Evolutionary conservation across 768 basidiomycete genomes (phyloP), one percentile per base, ranked within the genome.

Genomic region (Mycena albidolilacea): DNA sequence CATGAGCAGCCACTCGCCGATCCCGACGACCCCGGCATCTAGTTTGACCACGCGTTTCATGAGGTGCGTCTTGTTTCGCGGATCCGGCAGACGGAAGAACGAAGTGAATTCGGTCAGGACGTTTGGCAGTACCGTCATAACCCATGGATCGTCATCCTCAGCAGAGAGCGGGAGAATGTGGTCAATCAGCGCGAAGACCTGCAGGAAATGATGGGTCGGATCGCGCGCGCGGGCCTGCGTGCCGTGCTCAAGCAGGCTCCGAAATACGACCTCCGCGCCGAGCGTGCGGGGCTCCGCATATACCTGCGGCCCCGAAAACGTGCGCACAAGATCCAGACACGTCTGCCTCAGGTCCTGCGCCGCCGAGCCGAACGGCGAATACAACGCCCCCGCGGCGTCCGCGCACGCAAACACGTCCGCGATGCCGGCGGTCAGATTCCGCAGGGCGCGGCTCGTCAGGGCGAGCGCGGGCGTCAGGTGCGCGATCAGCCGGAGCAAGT

Each of bases 1-100:
- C n/a, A 81, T 77, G 10, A 95, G 76, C 35, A 95, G 76, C 93
- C 93, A 95, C 71, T 93, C 91, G 19, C 89, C 91, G 2, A 93
- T 81, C 4, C 90, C 90, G 23, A 88, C 80, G 35, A 84, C 79
- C 2, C 89, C 90, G 7, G 84, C 79, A 73, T 95, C 94, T 15
- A 95, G 80, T 19, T 79, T 82, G 23, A 88, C 83, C 3, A 95
- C 84, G 7, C 90, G 86, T 59, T 86, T 81, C 37, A 94, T 78
- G 35, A 95, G 78, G 48, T 85, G 84, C 3, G 86, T 81, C 78
- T 87, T 90, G 54, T 83, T 88, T 67, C 90, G 88, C 3, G 88
- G 84, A 67, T 92, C 89, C 41, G 95, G 82, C 6, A 87, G 80
- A 8, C 83, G 85, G 78, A 91, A 87, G 80, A 95, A 94, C 1